Evolutionary conservation across 23 red algal species (phyloP).

Genomic region (Gracilaria domingensis): DNA sequence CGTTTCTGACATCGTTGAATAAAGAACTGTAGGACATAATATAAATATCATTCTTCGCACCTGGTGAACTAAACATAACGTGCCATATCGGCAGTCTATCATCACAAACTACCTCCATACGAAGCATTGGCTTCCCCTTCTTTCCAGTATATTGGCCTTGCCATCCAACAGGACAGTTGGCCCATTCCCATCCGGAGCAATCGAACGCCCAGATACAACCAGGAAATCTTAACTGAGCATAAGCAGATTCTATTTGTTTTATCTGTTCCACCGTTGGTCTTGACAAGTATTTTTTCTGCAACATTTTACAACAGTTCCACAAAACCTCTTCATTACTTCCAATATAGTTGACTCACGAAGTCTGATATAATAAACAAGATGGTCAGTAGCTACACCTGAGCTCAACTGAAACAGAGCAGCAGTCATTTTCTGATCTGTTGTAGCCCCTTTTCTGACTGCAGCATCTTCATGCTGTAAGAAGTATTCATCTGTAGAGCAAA

Average conservation of each 20-base stretch:
- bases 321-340: neutral
- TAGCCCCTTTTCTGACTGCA: neutral
- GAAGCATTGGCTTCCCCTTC: neutral
- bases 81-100: conserved; percentile 55
- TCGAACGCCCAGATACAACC: conserved; percentile 18
- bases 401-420: neutral
- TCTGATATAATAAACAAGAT: neutral
- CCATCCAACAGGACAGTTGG: conserved; percentile 31
- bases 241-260: neutral
- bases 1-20: conserved; percentile 35
- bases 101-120: conserved; percentile 77
- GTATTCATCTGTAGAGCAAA: neutral
- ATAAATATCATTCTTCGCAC: conserved; percentile 46
- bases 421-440: neutral
- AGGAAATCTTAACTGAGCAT: conserved; percentile 16
- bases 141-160: conserved; percentile 36
- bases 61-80: conserved; percentile 47
- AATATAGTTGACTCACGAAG: neutral
- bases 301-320: neutral
- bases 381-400: neutral
- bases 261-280: neutral
- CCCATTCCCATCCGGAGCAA: conserved; percentile 42
- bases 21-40: conserved; percentile 39
- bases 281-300: neutral
- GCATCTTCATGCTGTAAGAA: neutral